Base-by-base conservation (phyloP, 2,329 filamentous ascomycete genomes). In the Alternaria gaisen region DNA sequence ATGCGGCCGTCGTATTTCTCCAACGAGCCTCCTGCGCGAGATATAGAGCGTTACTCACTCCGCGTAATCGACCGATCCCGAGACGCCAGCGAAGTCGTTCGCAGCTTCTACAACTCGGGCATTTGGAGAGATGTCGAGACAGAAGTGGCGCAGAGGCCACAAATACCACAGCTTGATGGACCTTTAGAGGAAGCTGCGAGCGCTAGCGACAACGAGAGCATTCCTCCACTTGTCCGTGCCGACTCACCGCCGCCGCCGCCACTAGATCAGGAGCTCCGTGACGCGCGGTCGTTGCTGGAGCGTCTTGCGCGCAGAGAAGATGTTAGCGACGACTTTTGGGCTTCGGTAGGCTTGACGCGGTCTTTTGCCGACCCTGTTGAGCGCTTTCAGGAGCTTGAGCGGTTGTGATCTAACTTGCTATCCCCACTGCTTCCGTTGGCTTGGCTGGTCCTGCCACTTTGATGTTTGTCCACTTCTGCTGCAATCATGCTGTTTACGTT, bases 301-400 rank as follows among this genome's bases (percentile, higher is more conserved):
- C 85, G 87, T 43, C 83, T 96, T 56, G 87, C 89, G 34, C 84
- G 86, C 18, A 83, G 91, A 24, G 86, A 92, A 72, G 91, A 94
- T 69, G 90, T 95, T 55, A 90, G 91, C 0, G 91, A 95, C 63
- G 89, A 92, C 65, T 94, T 90, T 88, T 96, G 92, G 92, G 78
- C 77, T 54, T 80, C 77, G 20, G 80, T 82, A 18, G 81, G 81
- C 12, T 64, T 83, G 58, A 70, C 71, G 44, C 69, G 74, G n/a
- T 69, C 72, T 3, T 68, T 77, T 56, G 70, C 74, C 1, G 75
- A 77, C 54, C 72, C 73, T n/a, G 67, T 78, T 5, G 73, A 77
- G 62, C 69, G 72, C 26, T 67, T 77, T 46, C 73, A 77, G 55
- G 69, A 75, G 58, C 73, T 70, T 40, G 73, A 75, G 43, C 70